Conservation (phyloP, 345 rosid genomes). For the Rhodamnia rubescens region DNA sequence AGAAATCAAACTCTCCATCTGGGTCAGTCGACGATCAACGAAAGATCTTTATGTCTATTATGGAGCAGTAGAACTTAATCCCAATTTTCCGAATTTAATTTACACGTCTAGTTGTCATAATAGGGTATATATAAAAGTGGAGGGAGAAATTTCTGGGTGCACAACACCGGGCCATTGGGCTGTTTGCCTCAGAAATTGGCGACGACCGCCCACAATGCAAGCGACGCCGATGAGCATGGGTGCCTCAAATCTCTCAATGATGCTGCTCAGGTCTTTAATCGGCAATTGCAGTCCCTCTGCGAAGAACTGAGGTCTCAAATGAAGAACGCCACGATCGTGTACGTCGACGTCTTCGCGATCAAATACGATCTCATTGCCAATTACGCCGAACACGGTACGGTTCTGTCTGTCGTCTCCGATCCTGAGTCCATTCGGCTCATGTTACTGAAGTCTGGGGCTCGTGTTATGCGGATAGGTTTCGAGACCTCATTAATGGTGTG, state of each 20-base stretch:
- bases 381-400: conserved; percentile 28
- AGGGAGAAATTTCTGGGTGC: conserved; percentile 63
- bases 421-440: background rate
- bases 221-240: conserved; percentile 38
- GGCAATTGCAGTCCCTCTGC: conserved; percentile 23
- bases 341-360: conserved; percentile 42
- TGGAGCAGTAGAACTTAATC: background rate
- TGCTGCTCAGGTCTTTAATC: conserved; percentile 40
- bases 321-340: conserved; percentile 33
- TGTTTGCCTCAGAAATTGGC: conserved; percentile 52
- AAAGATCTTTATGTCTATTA: background rate
- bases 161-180: conserved; percentile 63
- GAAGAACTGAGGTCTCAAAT: conserved; percentile 31
- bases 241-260: conserved; percentile 43
- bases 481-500: conserved; percentile 41
- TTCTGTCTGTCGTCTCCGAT: background rate
- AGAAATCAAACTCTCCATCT: conserved; percentile 39
- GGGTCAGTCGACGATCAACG: conserved; percentile 8
- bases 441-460: background rate
- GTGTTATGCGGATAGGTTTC: conserved; percentile 23
- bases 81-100: background rate
- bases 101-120: background rate
- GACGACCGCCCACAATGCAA: conserved; percentile 9
- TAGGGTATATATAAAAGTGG: conserved; percentile 37
- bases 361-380: conserved; percentile 40